Evolutionary conservation across 176 grass and related monocot species (phyloP), one percentile per base, ranked within the genome.

Genomic region (Aegilops speltoides): DNA sequence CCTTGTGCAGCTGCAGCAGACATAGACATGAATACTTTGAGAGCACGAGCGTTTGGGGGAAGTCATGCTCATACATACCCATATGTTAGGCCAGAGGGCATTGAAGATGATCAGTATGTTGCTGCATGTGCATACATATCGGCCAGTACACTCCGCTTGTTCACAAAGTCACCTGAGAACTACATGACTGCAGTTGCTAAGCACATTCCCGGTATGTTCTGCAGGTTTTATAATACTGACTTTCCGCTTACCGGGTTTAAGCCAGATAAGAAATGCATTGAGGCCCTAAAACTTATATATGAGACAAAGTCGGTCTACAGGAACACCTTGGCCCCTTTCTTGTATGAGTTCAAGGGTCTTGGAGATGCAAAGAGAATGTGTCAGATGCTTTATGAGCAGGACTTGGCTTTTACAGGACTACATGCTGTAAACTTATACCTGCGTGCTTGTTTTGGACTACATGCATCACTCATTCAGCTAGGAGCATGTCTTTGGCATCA

Each of bases 181-280:
- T 73, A 73, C 43, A 76, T 76, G 72, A 50, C 3, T 50, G 72
- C 72, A 76, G 24, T 28, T 75, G 72, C 45, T 50, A 28, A 76
- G 24, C 43, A 76, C 72, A 50, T 76, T 76, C 72, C 43, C 0
- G 3, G 4, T 10, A 50, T 50, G 72, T 76, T 76, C 15, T 50
- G 5, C 72, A 76, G 8, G 4, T 76, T 76, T 29, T 76, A 76
- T 26, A 76, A 76, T 9, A 29, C 7, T 0, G 24, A 16, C 24
- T 76, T 76, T 76, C 72, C 72, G 46, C 72, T 76, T 76, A 76
- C 72, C 3, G 72, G 17, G 41, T 76, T 76, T 76, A 76, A 76
- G 72, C 72, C 72, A 76, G 41, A 50, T 9, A 19, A 29, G 43
- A 50, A 76, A 50, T 76, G 72, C 43, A 76, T 50, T 29, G 24